Percentiles rank a stretch among this genome's conserved stretches.
Evolutionary conservation across 768 basidiomycete genomes (phyloP).

Genomic region (Tylopilus cervinicoccineus): DNA sequence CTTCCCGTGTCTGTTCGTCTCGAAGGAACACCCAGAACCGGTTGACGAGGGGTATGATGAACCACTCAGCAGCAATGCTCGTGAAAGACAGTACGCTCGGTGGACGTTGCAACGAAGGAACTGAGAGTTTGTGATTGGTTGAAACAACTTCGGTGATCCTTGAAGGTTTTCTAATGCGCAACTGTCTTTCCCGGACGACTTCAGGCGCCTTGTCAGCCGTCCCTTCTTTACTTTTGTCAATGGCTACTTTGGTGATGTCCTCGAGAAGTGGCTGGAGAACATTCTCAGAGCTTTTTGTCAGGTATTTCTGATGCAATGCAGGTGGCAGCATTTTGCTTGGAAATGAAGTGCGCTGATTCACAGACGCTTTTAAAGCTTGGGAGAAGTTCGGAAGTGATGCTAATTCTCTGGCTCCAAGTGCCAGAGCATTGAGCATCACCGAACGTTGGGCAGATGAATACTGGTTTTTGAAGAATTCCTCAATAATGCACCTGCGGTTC

Average conservation of each 20-base stretch:
- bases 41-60: slow-evolving; percentile 86
- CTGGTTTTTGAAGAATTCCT: slow-evolving; percentile 92
- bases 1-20: slow-evolving; percentile 75
- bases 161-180: slow-evolving; percentile 55
- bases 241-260: slow-evolving; percentile 56
- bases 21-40: slow-evolving; percentile 94
- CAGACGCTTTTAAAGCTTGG: slow-evolving; percentile 30
- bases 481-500: slow-evolving; percentile 63
- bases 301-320: slow-evolving; percentile 65
- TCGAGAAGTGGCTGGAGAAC: slow-evolving; percentile 56
- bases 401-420: slow-evolving; percentile 81
- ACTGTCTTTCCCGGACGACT: slow-evolving; percentile 67
- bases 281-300: slow-evolving; percentile 39
- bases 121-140: slow-evolving; percentile 17
- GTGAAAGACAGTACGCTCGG: slow-evolving; percentile 43
- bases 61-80: slow-evolving; percentile 79
- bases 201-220: slow-evolving; percentile 55
- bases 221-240: slow-evolving; percentile 56
- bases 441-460: slow-evolving; percentile 87
- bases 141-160: slow-evolving; percentile 42
- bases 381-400: slow-evolving; percentile 43
- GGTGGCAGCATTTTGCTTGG: slow-evolving; percentile 80
- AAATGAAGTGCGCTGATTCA: slow-evolving; percentile 45
- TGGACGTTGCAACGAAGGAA: slow-evolving; percentile 5
- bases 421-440: slow-evolving; percentile 81